These are phyloP conservation scores for Hibiscus mutabilis DNA, from an alignment of 345 rosid genomes.

Conservation along the genomic window DNA sequence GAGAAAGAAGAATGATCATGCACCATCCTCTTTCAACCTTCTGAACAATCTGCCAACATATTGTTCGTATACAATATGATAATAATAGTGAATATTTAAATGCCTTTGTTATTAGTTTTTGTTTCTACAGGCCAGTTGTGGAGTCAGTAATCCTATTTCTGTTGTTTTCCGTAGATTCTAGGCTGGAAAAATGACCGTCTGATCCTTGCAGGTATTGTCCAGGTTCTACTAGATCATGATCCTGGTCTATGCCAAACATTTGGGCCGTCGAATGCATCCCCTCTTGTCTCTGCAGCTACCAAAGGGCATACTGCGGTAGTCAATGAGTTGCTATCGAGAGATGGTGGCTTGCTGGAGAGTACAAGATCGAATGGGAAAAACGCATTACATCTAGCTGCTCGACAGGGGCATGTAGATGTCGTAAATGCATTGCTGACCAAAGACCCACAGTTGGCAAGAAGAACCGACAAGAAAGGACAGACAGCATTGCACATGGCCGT, in stretches of 20 bases:
- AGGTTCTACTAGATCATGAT: constrained; percentile 75
- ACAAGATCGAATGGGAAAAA: constrained; percentile 83
- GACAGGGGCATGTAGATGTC: constrained; percentile 81
- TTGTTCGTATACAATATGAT: background rate
- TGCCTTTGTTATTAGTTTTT: background rate
- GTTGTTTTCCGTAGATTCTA: background rate
- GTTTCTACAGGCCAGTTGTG: background rate
- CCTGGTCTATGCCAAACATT: constrained; percentile 64
- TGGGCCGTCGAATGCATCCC: constrained; percentile 81
- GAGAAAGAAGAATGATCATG: background rate
- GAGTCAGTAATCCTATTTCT: background rate
- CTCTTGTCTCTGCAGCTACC: constrained; percentile 82
- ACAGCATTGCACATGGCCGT: constrained; percentile 97
- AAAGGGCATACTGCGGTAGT: constrained; percentile 90
- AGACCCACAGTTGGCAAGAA: constrained; percentile 83
- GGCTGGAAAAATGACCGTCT: constrained; percentile 1
- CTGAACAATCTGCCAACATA: background rate
- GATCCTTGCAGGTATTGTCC: constrained; percentile 70
- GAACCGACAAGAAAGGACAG: constrained; percentile 92
- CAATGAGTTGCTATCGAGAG: constrained; percentile 67
- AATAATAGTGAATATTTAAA: no score
- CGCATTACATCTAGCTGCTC: constrained; percentile 84
- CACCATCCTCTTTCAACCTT: background rate
- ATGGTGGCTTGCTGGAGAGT: constrained; percentile 62
- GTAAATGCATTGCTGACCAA: constrained; percentile 62